A percentile compares a stretch with the other conserved stretches of the same genome.
phyloP scores from a whole-genome alignment of 352 stramenopile species.

The Pythium myriotylum region DNA sequence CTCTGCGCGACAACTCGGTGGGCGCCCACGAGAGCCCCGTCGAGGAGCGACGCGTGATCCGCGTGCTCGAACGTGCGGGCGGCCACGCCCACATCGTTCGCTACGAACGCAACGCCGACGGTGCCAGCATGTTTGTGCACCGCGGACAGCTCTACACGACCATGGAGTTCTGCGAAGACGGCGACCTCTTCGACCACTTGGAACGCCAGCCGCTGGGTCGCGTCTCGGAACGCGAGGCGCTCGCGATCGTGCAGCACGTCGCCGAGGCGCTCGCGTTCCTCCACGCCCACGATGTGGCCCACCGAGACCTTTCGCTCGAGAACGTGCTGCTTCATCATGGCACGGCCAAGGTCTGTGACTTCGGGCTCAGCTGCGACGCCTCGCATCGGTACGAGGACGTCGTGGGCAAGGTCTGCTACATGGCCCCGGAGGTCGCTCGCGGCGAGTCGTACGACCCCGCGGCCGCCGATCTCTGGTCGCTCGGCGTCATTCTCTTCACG shows the following conservation, averaged over 20 bases:
- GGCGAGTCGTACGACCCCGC: constrained; percentile 44
- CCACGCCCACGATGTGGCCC: constrained; percentile 47
- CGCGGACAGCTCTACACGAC: constrained; percentile 50
- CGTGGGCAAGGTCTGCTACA: constrained; percentile 79
- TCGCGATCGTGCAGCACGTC: constrained; percentile 43
- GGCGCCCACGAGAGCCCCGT: constrained; percentile 45
- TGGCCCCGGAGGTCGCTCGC: constrained; percentile 60
- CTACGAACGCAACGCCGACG: constrained; percentile 29
- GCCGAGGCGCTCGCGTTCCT: constrained; percentile 48
- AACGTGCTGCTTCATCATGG: constrained; percentile 54
- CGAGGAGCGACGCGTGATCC: constrained; percentile 48
- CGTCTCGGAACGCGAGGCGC: constrained; percentile 40
- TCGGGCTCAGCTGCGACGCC: constrained; percentile 56
- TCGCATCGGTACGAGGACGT: constrained; percentile 35
- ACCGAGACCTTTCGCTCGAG: constrained; percentile 64
- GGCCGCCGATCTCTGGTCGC: constrained; percentile 66
- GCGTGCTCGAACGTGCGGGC: constrained; percentile 35
- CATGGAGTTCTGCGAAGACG: constrained; percentile 69
- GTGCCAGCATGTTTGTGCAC: constrained; percentile 39
- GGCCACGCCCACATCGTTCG: constrained; percentile 45
- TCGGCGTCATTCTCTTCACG: constrained; percentile 71
- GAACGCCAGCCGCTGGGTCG: constrained; percentile 32
- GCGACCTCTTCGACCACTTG: constrained; percentile 61
- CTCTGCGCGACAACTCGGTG: constrained; percentile 41
- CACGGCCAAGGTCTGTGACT: constrained; percentile 58